Evolutionary conservation across 2,329 filamentous ascomycete genomes (phyloP).

Genomic region (Fusarium domesticum): DNA sequence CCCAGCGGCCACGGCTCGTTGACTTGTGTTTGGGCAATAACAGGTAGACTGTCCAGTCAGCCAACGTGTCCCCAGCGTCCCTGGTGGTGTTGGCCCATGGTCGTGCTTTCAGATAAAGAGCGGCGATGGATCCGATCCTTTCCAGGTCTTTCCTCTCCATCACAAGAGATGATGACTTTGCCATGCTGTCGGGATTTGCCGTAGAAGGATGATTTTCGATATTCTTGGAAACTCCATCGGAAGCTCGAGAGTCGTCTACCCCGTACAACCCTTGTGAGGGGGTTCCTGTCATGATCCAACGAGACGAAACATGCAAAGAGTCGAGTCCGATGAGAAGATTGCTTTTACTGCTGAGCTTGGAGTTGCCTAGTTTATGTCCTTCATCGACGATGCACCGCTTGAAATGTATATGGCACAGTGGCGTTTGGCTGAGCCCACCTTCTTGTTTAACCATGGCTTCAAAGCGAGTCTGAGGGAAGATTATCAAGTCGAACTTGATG

Average conservation of each 20-base stretch:
- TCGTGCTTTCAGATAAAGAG: slow-evolving; percentile 69
- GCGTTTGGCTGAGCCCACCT: slow-evolving; percentile 44
- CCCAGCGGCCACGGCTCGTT: slow-evolving; percentile 54
- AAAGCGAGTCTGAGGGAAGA: slow-evolving; percentile 74
- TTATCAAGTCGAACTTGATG: slow-evolving; percentile 66
- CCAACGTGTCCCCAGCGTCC: slow-evolving; percentile 54
- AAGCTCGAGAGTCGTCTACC: slow-evolving; percentile 37
- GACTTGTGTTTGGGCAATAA: slow-evolving; percentile 53
- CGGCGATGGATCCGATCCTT: slow-evolving; percentile 62
- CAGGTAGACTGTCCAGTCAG: slow-evolving; percentile 73
- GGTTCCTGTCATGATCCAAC: slow-evolving; percentile 90
- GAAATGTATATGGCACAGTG: slow-evolving; percentile 72
- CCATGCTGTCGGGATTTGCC: not conserved
- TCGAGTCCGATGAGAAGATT: slow-evolving; percentile 52
- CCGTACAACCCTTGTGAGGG: slow-evolving; percentile 82
- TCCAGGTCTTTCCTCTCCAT: slow-evolving; percentile 63
- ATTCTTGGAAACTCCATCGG: not conserved
- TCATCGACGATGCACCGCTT: slow-evolving; percentile 90
- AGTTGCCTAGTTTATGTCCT: slow-evolving; percentile 78
- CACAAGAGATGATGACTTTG: slow-evolving; percentile 37
- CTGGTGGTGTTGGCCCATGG: slow-evolving; percentile 69
- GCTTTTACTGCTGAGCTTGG: slow-evolving; percentile 53
- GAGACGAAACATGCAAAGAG: slow-evolving; percentile 61
- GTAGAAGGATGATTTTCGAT: not conserved
- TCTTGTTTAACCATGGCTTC: slow-evolving; percentile 52